phyloP scores from a whole-genome alignment of 163 green algal genomes.

The Botryococcus braunii region DNA sequence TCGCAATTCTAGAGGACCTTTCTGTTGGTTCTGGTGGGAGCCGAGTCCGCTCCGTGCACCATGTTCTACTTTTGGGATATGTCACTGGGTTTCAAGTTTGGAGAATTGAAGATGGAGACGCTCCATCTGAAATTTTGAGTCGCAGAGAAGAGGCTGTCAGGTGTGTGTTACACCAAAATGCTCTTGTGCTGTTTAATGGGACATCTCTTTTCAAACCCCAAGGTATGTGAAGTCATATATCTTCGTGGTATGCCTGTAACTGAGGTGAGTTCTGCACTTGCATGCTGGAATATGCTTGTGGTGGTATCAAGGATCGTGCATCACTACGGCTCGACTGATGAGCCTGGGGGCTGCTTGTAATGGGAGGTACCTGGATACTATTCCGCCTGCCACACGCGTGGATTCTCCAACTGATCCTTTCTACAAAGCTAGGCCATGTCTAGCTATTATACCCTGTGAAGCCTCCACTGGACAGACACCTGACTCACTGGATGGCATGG shows the following conservation, averaged over 20 bases:
- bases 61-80: constrained; percentile 30
- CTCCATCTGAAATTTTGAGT: not conserved
- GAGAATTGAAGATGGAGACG: too few relatives aligned
- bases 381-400: too few relatives aligned
- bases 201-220: not conserved
- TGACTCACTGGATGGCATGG: not conserved
- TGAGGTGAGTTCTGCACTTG: too few relatives aligned
- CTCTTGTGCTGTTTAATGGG: not conserved
- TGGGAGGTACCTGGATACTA: too few relatives aligned
- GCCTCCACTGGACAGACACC: not conserved
- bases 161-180: not conserved
- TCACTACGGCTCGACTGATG: too few relatives aligned
- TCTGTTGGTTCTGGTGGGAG: not conserved
- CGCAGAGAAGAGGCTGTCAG: not conserved
- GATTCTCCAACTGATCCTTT: too few relatives aligned
- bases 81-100: constrained; percentile 38
- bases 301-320: too few relatives aligned
- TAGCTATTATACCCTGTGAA: not conserved
- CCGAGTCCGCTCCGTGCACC: not conserved
- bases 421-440: not conserved
- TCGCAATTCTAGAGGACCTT: constrained; percentile 1
- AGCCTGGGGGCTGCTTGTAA: too few relatives aligned
- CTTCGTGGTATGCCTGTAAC: not conserved
- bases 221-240: not conserved
- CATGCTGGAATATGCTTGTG: too few relatives aligned